Evolutionary conservation across 306 rosid genomes (phyloP).

Genomic region (Medicago arabica): DNA sequence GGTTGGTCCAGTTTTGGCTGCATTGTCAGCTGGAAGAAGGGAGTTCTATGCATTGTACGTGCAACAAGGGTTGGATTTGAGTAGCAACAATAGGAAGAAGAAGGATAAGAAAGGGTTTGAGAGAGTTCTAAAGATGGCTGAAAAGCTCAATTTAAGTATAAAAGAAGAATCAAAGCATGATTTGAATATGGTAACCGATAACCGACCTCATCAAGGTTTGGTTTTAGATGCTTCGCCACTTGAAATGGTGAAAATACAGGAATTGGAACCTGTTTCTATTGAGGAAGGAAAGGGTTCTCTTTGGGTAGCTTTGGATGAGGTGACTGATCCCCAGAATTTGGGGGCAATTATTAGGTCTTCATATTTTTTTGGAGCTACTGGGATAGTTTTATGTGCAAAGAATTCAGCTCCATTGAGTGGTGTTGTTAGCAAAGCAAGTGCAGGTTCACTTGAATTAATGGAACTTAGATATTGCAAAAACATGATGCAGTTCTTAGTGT

Average conservation of each 20-base stretch:
- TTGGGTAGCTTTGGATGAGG: slow-evolving; percentile 97
- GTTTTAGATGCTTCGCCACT: slow-evolving; percentile 89
- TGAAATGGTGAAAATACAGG: slow-evolving; percentile 84
- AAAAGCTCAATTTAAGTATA: slow-evolving; percentile 62
- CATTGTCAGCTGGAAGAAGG: slow-evolving; percentile 88
- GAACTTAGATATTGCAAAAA: slow-evolving; percentile 91
- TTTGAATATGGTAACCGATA: slow-evolving; percentile 93
- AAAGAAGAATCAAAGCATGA: slow-evolving; percentile 88
- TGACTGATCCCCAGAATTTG: slow-evolving; percentile 92
- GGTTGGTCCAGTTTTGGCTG: slow-evolving; percentile 96
- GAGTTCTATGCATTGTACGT: slow-evolving; percentile 81
- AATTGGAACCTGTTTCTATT: slow-evolving; percentile 71
- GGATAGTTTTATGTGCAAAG: slow-evolving; percentile 89
- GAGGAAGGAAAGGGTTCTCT: slow-evolving; percentile 74
- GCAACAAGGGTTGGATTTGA: slow-evolving; percentile 92
- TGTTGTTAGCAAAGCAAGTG: slow-evolving; percentile 97
- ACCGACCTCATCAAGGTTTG: slow-evolving; percentile 92
- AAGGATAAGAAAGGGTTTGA: slow-evolving; percentile 97
- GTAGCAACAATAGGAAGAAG: slow-evolving; percentile 83
- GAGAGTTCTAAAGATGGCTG: slow-evolving; percentile 77
- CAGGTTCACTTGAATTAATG: slow-evolving; percentile 90
- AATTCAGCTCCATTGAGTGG: slow-evolving; percentile 93
- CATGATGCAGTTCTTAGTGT: slow-evolving; percentile 93
- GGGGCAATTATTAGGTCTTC: slow-evolving; percentile 95
- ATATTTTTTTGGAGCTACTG: slow-evolving; percentile 88